phyloP scores from a whole-genome alignment of 2,329 filamentous ascomycete species.

The Apiospora koreana region DNA sequence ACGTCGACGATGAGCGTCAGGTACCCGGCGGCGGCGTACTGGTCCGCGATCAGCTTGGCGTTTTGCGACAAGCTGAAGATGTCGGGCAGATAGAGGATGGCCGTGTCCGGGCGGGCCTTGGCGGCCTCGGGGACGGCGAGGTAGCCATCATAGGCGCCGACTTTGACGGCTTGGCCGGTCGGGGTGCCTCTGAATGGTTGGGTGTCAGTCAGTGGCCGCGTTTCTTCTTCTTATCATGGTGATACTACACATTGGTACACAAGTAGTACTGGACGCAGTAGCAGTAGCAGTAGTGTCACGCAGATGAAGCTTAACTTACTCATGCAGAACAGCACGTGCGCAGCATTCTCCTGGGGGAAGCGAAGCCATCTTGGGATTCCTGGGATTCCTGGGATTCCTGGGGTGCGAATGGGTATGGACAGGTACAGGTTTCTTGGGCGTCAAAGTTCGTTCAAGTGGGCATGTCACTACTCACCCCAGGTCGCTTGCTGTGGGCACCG shows the following conservation, averaged over 20 bases:
- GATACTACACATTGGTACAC: neutral
- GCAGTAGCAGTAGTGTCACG: neutral
- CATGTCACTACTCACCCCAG: neutral
- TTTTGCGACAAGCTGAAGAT: constrained; percentile 59
- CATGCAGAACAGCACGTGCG: neutral
- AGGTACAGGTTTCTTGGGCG: neutral
- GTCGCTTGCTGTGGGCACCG: neutral
- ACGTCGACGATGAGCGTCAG: constrained; percentile 68
- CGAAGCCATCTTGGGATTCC: neutral
- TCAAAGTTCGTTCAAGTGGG: neutral
- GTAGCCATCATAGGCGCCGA: constrained; percentile 52
- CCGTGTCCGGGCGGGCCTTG: constrained; percentile 38
- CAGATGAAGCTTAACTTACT: neutral
- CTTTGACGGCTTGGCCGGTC: constrained; percentile 46
- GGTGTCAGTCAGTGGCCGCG: neutral
- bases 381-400: neutral
- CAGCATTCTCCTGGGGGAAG: constrained; percentile 8
- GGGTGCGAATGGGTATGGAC: too few species aligned
- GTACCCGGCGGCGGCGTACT: constrained; percentile 74
- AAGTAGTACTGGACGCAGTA: neutral
- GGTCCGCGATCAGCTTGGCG: constrained; percentile 69
- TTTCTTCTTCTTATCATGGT: neutral
- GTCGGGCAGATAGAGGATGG: constrained; percentile 50
- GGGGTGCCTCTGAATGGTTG: constrained; percentile 45
- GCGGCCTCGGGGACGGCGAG: constrained; percentile 46